These are phyloP conservation scores for Alectoria sarmentosa DNA, from an alignment of 495 filamentous ascomycete species.

Conservation along the genomic window DNA sequence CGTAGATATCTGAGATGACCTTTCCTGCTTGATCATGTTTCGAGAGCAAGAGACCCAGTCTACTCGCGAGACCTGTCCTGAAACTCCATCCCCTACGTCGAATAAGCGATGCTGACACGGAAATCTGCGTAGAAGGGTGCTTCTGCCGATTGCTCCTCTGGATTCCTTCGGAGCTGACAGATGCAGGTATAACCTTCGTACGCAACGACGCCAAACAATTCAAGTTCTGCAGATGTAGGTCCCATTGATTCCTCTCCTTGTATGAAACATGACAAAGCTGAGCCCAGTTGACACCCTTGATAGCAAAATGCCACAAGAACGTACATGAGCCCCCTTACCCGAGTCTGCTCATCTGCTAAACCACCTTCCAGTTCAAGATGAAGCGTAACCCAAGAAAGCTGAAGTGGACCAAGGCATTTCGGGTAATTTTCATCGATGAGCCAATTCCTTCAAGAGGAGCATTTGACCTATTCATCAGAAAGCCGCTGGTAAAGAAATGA, in stretches of 20 bases:
- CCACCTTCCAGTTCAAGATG: conserved; percentile 69
- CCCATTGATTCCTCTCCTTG: neutral
- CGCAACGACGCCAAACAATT: conserved; percentile 73
- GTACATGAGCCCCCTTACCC: conserved; percentile 23
- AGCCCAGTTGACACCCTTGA: neutral
- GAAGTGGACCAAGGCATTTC: conserved; percentile 69
- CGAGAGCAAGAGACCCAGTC: too few species aligned
- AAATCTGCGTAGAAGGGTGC: neutral
- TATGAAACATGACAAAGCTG: neutral
- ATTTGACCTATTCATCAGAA: conserved; percentile 50
- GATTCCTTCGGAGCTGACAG: neutral
- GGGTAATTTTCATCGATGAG: conserved; percentile 14
- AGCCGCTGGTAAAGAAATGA: conserved; percentile 80
- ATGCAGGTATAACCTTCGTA: conserved; percentile 69
- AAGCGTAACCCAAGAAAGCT: conserved; percentile 82
- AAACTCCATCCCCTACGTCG: neutral
- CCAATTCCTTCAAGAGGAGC: neutral
- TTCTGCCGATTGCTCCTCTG: neutral
- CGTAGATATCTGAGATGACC: conserved; percentile 1
- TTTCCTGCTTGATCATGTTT: too few species aligned
- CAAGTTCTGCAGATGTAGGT: conserved; percentile 59
- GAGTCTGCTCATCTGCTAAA: neutral
- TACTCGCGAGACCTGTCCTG: too few species aligned
- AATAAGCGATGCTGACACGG: neutral
- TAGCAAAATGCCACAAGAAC: conserved; percentile 84